Base-by-base conservation (phyloP, 2,329 filamentous ascomycete species). In the Dothideomycetes sp. region DNA sequence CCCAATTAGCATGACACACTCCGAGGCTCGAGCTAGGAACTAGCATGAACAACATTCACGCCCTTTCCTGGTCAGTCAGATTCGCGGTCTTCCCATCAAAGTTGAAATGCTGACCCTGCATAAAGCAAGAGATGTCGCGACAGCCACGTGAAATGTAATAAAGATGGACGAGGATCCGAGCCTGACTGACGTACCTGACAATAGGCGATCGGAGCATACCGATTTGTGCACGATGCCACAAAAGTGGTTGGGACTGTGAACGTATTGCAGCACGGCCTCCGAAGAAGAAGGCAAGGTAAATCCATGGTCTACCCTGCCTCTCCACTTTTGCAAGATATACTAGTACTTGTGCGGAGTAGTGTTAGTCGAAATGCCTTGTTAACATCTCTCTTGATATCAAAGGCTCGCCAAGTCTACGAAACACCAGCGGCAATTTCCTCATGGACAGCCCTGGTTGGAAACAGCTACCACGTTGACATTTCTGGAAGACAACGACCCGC, bases 211-310 rank as follows among this genome's bases (percentile, higher is more conserved):
- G 36, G 22, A 38, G 33, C 18, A 38, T 24, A 16, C 36, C 36
- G 8, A 38, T 12, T 10, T 38, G 36, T n/a, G 22, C 36, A 10
- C 30, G 36, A 5, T 38, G 36, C 18, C 14, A n/a, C 30, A 38
- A 38, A 5, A 31, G 33, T 16, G 36, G 18, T 38, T 29, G 32
- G 19, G 36, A 38, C 5, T 38, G 36, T 10, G 30, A 22, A 31
- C 32, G 36, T 17, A 17, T 18, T 18, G n/a, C 18, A 14, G 36
- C 24, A 10, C 36, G 17, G 36, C 36, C 17, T 14, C 36, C 36
- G 18, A 33, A 33, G 30, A 38, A 38, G 36, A 38, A 38, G 30
- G 36, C 36, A 32, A 38, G 36, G 36, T 37, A 14, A 37, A 30
- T 15, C n/a, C 8, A 29, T 29, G 24, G n/a, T 12, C 24, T 29